A percentile compares a stretch with the other conserved stretches of the same genome.
These are phyloP conservation scores for Erysimum cheiri DNA, from an alignment of 441 rosid species.

Conservation along the genomic window DNA sequence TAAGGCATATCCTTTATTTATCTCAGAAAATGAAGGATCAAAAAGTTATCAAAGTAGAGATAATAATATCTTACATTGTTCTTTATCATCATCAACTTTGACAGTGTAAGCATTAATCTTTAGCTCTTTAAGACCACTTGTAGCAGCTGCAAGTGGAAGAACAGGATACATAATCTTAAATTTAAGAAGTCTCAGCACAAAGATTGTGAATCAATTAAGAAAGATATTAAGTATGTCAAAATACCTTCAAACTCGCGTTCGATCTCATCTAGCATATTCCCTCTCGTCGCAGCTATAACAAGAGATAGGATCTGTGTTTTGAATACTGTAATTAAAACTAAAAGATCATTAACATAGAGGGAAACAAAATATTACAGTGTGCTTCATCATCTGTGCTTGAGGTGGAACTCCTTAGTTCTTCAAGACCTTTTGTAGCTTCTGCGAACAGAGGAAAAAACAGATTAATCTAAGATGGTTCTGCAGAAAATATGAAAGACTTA, in stretches of 20 bases:
- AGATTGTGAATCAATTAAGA: constrained; percentile 6
- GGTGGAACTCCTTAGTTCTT: constrained; percentile 35
- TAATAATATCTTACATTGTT: constrained; percentile 26
- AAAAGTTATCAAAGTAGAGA: constrained; percentile 15
- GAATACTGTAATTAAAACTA: not conserved
- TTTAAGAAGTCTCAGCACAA: constrained; percentile 12
- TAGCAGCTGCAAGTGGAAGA: constrained; percentile 38
- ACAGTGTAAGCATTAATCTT: constrained; percentile 40
- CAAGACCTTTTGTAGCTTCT: constrained; percentile 47
- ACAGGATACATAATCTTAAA: constrained; percentile 15
- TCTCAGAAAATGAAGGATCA: constrained; percentile 20
- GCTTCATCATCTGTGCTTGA: constrained; percentile 40
- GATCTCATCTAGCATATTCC: constrained; percentile 41
- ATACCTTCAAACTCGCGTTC: constrained; percentile 45
- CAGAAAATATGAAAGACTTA: not conserved
- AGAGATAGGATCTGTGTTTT: constrained; percentile 5
- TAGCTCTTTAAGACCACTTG: constrained; percentile 35
- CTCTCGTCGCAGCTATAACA: constrained; percentile 36
- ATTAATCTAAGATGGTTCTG: constrained; percentile 13
- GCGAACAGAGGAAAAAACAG: constrained; percentile 31
- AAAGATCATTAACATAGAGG: not conserved
- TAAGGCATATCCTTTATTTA: not conserved
- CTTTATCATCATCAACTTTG: constrained; percentile 29
- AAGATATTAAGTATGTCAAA: not conserved
- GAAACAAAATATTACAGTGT: constrained; percentile 9